phyloP scores from a whole-genome alignment of 2,329 filamentous ascomycete genomes.

The Kalaharituber pfeilii region DNA sequence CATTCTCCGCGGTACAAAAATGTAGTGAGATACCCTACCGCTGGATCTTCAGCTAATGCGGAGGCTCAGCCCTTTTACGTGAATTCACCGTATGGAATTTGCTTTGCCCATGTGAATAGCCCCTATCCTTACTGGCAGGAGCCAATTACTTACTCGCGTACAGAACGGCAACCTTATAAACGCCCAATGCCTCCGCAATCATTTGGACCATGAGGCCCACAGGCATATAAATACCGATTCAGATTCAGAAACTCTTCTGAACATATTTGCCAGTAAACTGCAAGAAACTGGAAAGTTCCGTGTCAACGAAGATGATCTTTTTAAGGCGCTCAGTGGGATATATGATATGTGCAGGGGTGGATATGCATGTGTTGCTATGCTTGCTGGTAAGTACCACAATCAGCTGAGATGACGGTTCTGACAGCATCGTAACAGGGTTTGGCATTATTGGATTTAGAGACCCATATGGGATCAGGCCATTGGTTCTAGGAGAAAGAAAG shows the following conservation, averaged over 20 bases:
- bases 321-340: constrained; percentile 52
- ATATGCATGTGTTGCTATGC: constrained; percentile 66
- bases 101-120: constrained; percentile 36
- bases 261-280: constrained; percentile 70
- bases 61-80: constrained; percentile 90
- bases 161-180: constrained; percentile 88
- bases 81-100: constrained; percentile 70
- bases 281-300: constrained; percentile 65
- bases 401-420: background rate
- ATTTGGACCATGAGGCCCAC: constrained; percentile 60
- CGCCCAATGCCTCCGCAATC: constrained; percentile 48
- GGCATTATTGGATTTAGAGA: constrained; percentile 68
- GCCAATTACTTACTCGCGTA: background rate
- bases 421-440: constrained; percentile 36
- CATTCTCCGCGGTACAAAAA: constrained; percentile 6
- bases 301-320: constrained; percentile 62
- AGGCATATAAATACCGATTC: constrained; percentile 82
- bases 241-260: constrained; percentile 74
- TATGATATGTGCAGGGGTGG: constrained; percentile 57
- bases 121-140: background rate
- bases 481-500: constrained; percentile 57
- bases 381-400: constrained; percentile 39
- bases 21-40: constrained; percentile 64
- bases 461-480: constrained; percentile 62
- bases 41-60: constrained; percentile 64